A percentile compares a stretch with the other conserved stretches of the same genome.
Conservation (phyloP, 164 flowering plant species). For the Magnolia sinica region DNA sequence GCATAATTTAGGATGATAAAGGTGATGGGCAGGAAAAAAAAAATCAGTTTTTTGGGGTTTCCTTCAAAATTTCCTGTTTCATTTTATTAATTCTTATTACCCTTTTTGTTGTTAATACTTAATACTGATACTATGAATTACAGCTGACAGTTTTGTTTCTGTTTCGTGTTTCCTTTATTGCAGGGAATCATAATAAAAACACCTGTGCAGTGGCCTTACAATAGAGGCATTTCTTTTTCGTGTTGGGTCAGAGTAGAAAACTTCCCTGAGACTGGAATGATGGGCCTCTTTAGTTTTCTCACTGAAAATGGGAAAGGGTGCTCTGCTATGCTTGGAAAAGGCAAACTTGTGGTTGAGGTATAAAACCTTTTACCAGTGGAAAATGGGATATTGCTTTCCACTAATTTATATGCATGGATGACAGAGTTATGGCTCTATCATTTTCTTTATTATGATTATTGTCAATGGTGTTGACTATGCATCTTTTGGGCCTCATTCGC, state of each 20-base stretch:
- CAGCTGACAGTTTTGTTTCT: constrained; percentile 6
- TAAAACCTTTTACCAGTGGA: background rate
- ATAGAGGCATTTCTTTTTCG: constrained; percentile 90
- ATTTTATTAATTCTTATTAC: background rate
- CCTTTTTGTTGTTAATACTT: background rate
- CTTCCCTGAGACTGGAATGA: constrained; percentile 64
- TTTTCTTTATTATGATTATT: background rate
- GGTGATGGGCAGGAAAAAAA: too few relatives aligned
- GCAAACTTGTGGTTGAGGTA: constrained; percentile 79
- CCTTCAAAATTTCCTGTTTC: background rate
- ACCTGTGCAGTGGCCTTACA: constrained; percentile 90
- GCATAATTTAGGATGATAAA: too few relatives aligned
- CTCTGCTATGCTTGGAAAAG: constrained; percentile 62
- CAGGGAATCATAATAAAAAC: constrained; percentile 81
- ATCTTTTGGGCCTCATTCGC: too few relatives aligned
- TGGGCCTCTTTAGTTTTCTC: constrained; percentile 89
- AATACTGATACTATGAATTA: background rate
- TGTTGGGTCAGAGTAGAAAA: constrained; percentile 96
- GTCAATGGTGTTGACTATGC: background rate
- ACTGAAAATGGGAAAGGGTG: constrained; percentile 93
- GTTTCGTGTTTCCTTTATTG: constrained; percentile 10
- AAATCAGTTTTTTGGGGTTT: too few relatives aligned
- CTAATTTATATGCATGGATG: background rate
- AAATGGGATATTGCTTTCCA: constrained; percentile 3
- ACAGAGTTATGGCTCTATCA: background rate